Conservation (phyloP, 2,329 filamentous ascomycete species). For the Cryphonectria radicalis region DNA sequence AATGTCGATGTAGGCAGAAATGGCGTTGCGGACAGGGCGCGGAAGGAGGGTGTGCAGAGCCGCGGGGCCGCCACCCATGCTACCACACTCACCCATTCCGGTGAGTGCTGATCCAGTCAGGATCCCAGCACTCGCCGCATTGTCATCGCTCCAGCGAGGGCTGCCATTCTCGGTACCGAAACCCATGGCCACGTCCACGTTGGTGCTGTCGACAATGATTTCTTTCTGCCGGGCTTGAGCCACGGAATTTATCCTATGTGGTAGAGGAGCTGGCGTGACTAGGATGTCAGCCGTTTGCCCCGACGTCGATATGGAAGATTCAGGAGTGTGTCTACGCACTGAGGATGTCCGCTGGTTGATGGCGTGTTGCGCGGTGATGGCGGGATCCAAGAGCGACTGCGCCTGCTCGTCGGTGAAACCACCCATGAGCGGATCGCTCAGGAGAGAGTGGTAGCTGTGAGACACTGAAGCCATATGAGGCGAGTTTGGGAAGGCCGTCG, state of each 20-base stretch:
- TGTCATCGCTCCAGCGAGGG: conserved; percentile 22
- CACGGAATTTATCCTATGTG: conserved; percentile 42
- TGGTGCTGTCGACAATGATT: conserved; percentile 37
- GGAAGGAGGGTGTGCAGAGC: conserved; percentile 42
- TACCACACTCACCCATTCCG: conserved; percentile 31
- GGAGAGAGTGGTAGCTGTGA: conserved; percentile 41
- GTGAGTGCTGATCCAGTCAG: conserved; percentile 42
- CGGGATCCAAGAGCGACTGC: conserved; percentile 32
- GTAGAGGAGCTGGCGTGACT: conserved; percentile 49
- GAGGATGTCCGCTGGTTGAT: conserved; percentile 45
- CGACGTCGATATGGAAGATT: conserved; percentile 46
- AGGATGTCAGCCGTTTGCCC: conserved; percentile 54
- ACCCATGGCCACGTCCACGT: conserved; percentile 10
- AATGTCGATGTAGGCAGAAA: conserved; percentile 55
- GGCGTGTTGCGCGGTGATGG: conserved; percentile 31
- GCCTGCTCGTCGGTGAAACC: conserved; percentile 43
- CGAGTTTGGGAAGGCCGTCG: conserved; percentile 35
- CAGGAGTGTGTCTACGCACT: conserved; percentile 56
- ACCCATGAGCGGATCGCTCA: conserved; percentile 42
- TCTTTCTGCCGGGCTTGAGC: conserved; percentile 48
- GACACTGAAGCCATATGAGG: conserved; percentile 36
- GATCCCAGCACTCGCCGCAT: conserved; percentile 33
- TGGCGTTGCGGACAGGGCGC: conserved; percentile 44
- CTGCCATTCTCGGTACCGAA: conserved; percentile 15
- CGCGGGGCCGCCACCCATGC: conserved; percentile 26